Conservation (phyloP, 176 grass and related monocot genomes). For the Metroxylon sagu region DNA sequence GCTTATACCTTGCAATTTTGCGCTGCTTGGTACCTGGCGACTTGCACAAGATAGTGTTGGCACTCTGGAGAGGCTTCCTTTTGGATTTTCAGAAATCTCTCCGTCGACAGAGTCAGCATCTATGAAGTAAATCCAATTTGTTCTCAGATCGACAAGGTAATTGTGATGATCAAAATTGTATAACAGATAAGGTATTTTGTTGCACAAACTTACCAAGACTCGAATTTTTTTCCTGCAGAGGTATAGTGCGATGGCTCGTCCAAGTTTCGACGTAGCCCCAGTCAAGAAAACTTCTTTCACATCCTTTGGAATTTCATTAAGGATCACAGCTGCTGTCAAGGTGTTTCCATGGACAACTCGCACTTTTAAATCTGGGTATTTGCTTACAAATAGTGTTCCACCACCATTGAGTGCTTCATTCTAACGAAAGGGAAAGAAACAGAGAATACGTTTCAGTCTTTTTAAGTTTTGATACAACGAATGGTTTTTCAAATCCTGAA, state of each 20-base stretch:
- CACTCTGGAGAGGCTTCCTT: conserved; percentile 56
- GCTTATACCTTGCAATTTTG: conserved; percentile 60
- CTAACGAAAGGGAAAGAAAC: conserved; percentile 7
- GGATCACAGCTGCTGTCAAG: conserved; percentile 85
- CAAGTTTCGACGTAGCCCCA: conserved; percentile 87
- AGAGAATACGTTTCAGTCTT: not conserved
- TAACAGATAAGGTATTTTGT: too few relatives aligned
- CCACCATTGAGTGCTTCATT: conserved; percentile 87
- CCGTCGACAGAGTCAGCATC: conserved; percentile 73
- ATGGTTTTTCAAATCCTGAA: too few relatives aligned
- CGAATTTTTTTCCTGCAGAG: conserved; percentile 66
- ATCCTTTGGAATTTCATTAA: conserved; percentile 59
- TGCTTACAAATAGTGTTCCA: conserved; percentile 63
- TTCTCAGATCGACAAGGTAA: too few relatives aligned
- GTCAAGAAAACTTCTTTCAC: conserved; percentile 77
- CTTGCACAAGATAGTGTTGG: conserved; percentile 69
- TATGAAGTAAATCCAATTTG: not conserved
- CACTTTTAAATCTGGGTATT: conserved; percentile 58
- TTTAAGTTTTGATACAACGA: too few relatives aligned
- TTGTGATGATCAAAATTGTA: too few relatives aligned
- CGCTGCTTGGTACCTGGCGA: conserved; percentile 79
- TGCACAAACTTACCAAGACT: conserved; percentile 38
- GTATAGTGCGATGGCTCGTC: conserved; percentile 79
- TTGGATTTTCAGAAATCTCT: conserved; percentile 73
- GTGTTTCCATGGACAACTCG: conserved; percentile 95